Evolutionary conservation across 2,329 filamentous ascomycete species (phyloP).

Genomic region (Aspergillus cejpii): DNA sequence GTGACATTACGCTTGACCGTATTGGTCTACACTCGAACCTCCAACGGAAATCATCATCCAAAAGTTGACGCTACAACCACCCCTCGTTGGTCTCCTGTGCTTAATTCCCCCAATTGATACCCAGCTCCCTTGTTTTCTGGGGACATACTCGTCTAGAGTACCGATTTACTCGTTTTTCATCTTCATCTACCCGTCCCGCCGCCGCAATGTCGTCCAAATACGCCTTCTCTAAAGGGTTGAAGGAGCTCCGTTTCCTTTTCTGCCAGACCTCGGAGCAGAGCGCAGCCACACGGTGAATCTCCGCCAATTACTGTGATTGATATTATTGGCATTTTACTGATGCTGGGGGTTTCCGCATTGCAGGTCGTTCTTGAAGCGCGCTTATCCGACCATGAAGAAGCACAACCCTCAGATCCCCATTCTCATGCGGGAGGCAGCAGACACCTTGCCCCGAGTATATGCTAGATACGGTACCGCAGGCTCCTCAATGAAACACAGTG

Average conservation of each 20-base stretch:
- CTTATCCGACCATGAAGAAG: conserved; percentile 99
- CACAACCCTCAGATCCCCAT: conserved; percentile 93
- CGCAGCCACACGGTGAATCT: conserved; percentile 71
- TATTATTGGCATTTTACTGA: neutral
- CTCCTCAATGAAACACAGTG: neutral
- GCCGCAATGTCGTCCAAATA: conserved; percentile 80
- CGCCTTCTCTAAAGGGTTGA: conserved; percentile 78
- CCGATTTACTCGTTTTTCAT: conserved; percentile 3
- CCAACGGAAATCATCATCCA: conserved; percentile 5
- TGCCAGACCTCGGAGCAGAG: conserved; percentile 92
- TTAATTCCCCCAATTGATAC: conserved; percentile 10
- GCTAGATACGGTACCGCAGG: conserved; percentile 73
- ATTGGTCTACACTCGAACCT: conserved; percentile 16
- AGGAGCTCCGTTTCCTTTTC: conserved; percentile 95
- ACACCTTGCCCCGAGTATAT: conserved; percentile 77
- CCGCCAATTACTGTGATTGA: neutral
- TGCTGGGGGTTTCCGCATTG: neutral
- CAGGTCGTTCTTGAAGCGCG: conserved; percentile 81
- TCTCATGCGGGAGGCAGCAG: conserved; percentile 84
- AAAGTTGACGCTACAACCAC: conserved; percentile 2
- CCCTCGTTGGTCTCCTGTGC: conserved; percentile 2
- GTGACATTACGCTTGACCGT: conserved; percentile 20
- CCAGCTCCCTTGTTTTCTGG: conserved; percentile 9
- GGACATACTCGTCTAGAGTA: conserved; percentile 13
- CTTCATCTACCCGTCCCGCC: conserved; percentile 4